Evolutionary conservation across 495 filamentous ascomycete species (phyloP).

Genomic region (Talaromyces stipitatus): DNA sequence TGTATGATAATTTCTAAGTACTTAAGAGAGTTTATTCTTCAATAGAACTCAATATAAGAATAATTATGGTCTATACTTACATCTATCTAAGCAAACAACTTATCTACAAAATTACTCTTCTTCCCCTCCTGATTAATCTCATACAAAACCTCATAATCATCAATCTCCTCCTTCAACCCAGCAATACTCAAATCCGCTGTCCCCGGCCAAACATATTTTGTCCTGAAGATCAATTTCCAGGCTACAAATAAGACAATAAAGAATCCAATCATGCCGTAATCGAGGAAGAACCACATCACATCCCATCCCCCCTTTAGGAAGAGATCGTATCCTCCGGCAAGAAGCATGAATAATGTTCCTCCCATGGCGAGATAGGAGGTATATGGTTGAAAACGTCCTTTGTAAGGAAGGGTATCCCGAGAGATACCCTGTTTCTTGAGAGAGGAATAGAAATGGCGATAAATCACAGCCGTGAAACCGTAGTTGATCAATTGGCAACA

Average conservation of each 20-base stretch:
- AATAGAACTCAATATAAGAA: no score
- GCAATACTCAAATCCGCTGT: constrained; percentile 28
- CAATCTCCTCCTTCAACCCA: constrained; percentile 46
- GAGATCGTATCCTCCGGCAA: constrained; percentile 21
- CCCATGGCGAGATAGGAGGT: constrained; percentile 18
- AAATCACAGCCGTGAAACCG: constrained; percentile 45
- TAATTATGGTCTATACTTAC: no score
- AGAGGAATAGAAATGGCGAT: constrained; percentile 29
- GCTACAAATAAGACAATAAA: constrained; percentile 35
- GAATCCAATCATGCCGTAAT: constrained; percentile 41
- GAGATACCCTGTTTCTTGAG: constrained; percentile 24
- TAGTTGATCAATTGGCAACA: constrained; percentile 29
- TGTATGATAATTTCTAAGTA: no score
- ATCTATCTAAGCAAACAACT: neutral
- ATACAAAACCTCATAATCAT: constrained; percentile 45
- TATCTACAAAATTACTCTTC: neutral
- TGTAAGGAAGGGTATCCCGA: constrained; percentile 21
- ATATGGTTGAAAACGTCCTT: constrained; percentile 26
- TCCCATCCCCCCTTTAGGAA: constrained; percentile 24
- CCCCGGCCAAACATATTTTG: constrained; percentile 30
- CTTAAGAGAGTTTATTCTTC: no score
- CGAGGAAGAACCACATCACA: constrained; percentile 16
- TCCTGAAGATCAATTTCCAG: constrained; percentile 49
- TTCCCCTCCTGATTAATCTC: neutral
- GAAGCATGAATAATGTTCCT: constrained; percentile 24